Base-by-base conservation (phyloP, 441 rosid species). In the Cnidoscolus chayamansa region DNA sequence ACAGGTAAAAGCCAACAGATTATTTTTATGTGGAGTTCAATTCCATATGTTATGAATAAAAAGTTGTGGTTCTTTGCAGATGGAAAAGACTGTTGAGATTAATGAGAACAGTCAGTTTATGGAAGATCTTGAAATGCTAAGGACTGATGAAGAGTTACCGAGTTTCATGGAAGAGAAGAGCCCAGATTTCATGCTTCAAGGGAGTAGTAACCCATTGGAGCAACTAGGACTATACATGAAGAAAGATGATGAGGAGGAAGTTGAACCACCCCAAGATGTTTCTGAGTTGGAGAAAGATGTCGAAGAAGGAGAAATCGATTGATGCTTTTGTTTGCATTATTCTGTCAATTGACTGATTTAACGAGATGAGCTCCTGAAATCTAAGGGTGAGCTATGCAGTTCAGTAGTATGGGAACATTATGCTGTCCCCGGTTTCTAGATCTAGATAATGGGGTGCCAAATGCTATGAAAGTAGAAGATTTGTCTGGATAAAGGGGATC, bases 61-160 rank as follows among this genome's bases (percentile, higher is more conserved):
- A 25, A 17, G 1, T 58, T 40, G 12, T 15, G 51, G 76, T 30
- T 73, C n/a, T 64, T 16, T 81, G 76, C 90, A 40, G 98, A 88
- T 92, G 94, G 97, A 94, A 73, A 94, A 88, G 81, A 92, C 95
- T 0, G 98, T 94, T 67, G 94, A 89, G 32, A 90, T 94, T 72
- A 89, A 90, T 37, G 97, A 88, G 83, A 90, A 84, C 71, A 80
- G 90, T 75, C 84, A 75, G 62, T 88, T 90, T 74, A 80, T 94
- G 92, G 85, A 90, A 86, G 97, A 94, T 73, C 77, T 94, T 54
- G 91, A 94, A 80, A 84, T 90, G 97, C 88, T 94, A 37, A 82
- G 88, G 78, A 76, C 84, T 0, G 86, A 72, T 72, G 94, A 88
- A 65, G 80, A 77, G 25, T 37, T 84, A 25, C 84, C 89, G 0